Conservation (phyloP, 129 eudicot genomes). For the Rutidosis leptorrhynchoides region DNA sequence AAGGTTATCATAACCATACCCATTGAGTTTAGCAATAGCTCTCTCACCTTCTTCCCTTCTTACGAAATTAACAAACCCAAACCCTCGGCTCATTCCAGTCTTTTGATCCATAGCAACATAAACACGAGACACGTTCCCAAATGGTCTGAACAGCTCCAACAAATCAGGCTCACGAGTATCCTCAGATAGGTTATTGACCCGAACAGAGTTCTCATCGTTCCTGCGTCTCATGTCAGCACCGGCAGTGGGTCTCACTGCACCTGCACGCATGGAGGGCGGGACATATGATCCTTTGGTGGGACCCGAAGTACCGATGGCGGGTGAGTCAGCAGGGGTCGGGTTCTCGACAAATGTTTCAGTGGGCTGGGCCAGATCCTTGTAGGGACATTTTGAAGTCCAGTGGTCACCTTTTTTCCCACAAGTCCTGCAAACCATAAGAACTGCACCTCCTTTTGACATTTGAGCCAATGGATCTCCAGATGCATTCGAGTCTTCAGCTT, state of each 20-base stretch:
- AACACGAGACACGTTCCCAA: constrained; percentile 65
- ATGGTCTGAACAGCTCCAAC: constrained; percentile 70
- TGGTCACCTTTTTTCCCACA: constrained; percentile 93
- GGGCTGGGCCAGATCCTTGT: constrained; percentile 68
- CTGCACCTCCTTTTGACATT: constrained; percentile 51
- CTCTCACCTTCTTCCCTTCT: constrained; percentile 82
- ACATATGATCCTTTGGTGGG: constrained; percentile 58
- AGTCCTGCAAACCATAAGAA: constrained; percentile 63
- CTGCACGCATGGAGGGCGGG: constrained; percentile 75
- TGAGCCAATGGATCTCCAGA: constrained; percentile 56
- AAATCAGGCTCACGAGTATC: constrained; percentile 85
- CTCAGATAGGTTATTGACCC: constrained; percentile 81
- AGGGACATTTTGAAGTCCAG: constrained; percentile 92
- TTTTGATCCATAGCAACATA: constrained; percentile 90
- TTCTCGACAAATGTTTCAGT: constrained; percentile 50
- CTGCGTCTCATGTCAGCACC: constrained; percentile 80
- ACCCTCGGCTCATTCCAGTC: constrained; percentile 82
- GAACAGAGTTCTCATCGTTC: constrained; percentile 80
- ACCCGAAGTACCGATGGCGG: constrained; percentile 32
- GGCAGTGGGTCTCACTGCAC: constrained; percentile 45
- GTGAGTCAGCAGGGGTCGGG: constrained; percentile 46
- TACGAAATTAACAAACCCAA: constrained; percentile 85
- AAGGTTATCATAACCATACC: constrained; percentile 88
- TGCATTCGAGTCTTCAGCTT: constrained; percentile 59
- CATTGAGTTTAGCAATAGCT: constrained; percentile 81